Percentiles rank a stretch among this genome's conserved stretches.
Evolutionary conservation across 1,139 yeast genomes (phyloP).

Genomic region (Hyphopichia pseudoburtonii): DNA sequence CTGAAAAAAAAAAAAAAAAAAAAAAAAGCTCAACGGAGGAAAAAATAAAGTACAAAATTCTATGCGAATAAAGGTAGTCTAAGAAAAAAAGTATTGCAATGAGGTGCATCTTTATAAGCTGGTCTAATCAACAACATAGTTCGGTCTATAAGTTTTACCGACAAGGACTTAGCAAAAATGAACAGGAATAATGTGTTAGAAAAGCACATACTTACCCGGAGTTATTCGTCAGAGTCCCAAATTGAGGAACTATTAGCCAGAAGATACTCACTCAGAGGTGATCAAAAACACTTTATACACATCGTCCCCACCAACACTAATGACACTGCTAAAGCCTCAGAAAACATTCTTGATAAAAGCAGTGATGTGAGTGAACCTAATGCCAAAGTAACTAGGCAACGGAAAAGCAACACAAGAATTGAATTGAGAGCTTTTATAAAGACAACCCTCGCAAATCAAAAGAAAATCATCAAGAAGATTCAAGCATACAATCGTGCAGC

Average conservation of each 20-base stretch:
- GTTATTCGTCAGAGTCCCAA: slow-evolving; percentile 40
- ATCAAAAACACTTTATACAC: slow-evolving; percentile 58
- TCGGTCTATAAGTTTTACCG: too few relatives aligned
- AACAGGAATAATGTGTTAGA: slow-evolving; percentile 48
- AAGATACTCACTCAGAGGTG: slow-evolving; percentile 57
- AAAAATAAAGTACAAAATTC: slow-evolving; percentile 29
- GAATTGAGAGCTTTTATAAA: slow-evolving; percentile 48
- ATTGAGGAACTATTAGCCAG: slow-evolving; percentile 52
- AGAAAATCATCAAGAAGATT: slow-evolving; percentile 31
- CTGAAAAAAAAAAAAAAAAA: not conserved
- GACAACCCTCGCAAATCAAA: slow-evolving; percentile 37
- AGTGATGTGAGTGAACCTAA: slow-evolving; percentile 7
- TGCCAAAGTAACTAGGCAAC: slow-evolving; percentile 11
- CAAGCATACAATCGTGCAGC: slow-evolving; percentile 24
- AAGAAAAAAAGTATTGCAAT: too few relatives aligned
- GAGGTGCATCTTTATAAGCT: too few relatives aligned
- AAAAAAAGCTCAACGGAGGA: not conserved
- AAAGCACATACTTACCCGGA: slow-evolving; percentile 50
- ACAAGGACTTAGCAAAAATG: too few relatives aligned
- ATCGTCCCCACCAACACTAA: slow-evolving; percentile 43
- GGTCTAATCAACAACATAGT: too few relatives aligned
- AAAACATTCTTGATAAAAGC: slow-evolving; percentile 11
- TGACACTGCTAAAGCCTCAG: slow-evolving; percentile 10
- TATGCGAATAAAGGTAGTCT: too few relatives aligned
- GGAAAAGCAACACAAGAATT: slow-evolving; percentile 37